Evolutionary conservation across 2,329 filamentous ascomycete genomes (phyloP), one percentile per base, ranked within the genome.

Genomic region (Hymenoscyphus fraxineus): DNA sequence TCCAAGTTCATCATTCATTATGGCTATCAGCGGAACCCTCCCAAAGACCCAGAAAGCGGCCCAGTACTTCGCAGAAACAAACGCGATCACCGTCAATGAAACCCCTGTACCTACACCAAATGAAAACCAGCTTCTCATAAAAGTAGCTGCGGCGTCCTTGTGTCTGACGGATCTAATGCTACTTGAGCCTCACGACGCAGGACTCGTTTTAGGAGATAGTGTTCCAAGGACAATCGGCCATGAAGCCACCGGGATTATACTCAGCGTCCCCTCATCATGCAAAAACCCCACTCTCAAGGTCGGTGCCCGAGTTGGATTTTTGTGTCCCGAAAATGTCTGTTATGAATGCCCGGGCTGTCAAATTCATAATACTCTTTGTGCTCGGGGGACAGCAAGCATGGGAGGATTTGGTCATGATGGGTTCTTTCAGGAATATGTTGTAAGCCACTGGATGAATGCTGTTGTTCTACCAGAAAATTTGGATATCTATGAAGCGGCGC

Each of bases 361-460:
- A 73, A 70, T 80, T 1, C 79, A 80, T 66, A 80, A 81, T 64
- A 64, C 77, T 57, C 74, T 72, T 58, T 80, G 79, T 70, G 72
- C 77, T 60, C 76, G 71, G 5, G 76, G 76, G 9, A 76, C 76
- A 7, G 75, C 76, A n/a, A 72, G 74, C 41, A 71, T 81, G 22
- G 77, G 78, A 57, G 81, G 81, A 4, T 79, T 82, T 54, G 74
- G 71, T 0, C 44, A 51, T 7, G 77, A 80, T 66, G 81, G 81
- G 0, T 81, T 76, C 68, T 83, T 83, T 64, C 75, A 77, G 22
- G 79, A 82, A 70, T 82, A 82, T 68, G 77, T 77, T 1, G 71
- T 79, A 0, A 77, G 80, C 6, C 80, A 82, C 66, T 79, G 77
- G 70, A 78, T 78, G 67, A 80, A 79, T 70, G 78, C 78, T 0